Evolutionary conservation across 2,329 filamentous ascomycete species (phyloP), one percentile per base, ranked within the genome.

Genomic region (Xylogone sp.): DNA sequence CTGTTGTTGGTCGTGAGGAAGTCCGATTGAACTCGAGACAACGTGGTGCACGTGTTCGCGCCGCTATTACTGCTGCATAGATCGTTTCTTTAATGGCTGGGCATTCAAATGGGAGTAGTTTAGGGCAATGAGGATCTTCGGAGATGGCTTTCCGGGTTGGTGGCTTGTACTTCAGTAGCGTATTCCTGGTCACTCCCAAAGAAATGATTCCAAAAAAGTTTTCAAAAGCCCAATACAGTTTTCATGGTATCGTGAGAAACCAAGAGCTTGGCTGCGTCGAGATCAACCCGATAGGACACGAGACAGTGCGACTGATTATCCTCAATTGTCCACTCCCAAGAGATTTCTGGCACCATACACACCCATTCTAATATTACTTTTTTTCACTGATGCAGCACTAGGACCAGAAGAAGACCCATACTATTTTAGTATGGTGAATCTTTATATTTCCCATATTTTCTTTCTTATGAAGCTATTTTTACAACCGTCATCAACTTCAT

Each of bases 11-110:
- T 68, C 83, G 84, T 65, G 81, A 87, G 65, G 71, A 76, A 57
- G 68, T 74, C 62, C 88, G 86, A 75, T 82, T 99, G 71, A 88
- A 76, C 82, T 90, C 88, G 70, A 89, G 93, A 82, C 94, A 99
- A 85, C 91, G 92, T 73, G 94, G 90, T 72, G 73, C 75, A 65
- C 81, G 81, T 63, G 68, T 79, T 66, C 82, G 78, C 73, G 75
- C 79, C 75, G 83, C 83, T 70, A 80, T 87, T 71, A 82, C 81
- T 63, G 76, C 80, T 70, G 79, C 83, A 70, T 86, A 84, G 73
- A 64, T 59, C 64, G 63, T 50, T 63, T 56, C 55, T 61, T n/a
- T 59, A 54, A 50, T 48, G 57, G 54, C 56, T 61, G 59, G 57
- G 60, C 55, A 54, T 58, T 57, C 50, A 51, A 50, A 50, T 57